A percentile compares a stretch with the other conserved stretches of the same genome.
phyloP scores from a whole-genome alignment of 2,329 filamentous ascomycete species.

The Leptodontidium sp. region DNA sequence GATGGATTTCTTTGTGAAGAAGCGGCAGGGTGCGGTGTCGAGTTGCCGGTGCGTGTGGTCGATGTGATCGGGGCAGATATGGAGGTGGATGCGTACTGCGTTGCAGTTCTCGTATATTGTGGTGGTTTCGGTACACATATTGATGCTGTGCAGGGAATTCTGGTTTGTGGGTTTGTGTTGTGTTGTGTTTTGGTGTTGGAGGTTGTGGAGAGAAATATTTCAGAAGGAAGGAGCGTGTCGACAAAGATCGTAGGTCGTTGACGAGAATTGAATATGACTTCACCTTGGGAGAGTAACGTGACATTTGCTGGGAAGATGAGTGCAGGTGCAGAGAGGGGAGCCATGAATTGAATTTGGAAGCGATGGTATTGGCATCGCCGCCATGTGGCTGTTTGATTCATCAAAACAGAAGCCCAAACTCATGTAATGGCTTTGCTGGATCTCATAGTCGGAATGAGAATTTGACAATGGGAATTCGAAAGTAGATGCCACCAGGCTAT shows the following conservation, averaged over 20 bases:
- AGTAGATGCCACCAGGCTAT: background rate
- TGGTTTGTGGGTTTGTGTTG: background rate
- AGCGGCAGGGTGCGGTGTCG: slow-evolving; percentile 25
- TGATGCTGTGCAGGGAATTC: background rate
- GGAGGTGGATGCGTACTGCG: slow-evolving; percentile 6
- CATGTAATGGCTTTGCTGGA: too few species aligned
- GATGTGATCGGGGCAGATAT: slow-evolving; percentile 21
- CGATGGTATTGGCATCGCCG: background rate
- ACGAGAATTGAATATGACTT: background rate
- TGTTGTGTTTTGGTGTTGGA: background rate
- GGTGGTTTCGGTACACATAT: slow-evolving; percentile 19
- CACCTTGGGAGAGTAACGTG: background rate
- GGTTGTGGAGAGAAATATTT: background rate
- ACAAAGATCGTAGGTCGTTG: background rate
- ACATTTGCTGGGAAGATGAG: background rate
- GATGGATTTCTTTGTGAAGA: background rate
- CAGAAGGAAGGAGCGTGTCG: background rate
- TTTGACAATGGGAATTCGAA: background rate
- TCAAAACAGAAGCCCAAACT: too few species aligned
- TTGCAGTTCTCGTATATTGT: slow-evolving; percentile 15
- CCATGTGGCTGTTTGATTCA: background rate
- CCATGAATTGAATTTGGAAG: background rate
- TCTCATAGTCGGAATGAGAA: too few species aligned
- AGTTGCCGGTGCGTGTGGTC: slow-evolving; percentile 27
- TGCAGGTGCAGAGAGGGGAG: too few species aligned